Evolutionary conservation across 768 basidiomycete species (phyloP).

Genomic region (Collybia mongolica): DNA sequence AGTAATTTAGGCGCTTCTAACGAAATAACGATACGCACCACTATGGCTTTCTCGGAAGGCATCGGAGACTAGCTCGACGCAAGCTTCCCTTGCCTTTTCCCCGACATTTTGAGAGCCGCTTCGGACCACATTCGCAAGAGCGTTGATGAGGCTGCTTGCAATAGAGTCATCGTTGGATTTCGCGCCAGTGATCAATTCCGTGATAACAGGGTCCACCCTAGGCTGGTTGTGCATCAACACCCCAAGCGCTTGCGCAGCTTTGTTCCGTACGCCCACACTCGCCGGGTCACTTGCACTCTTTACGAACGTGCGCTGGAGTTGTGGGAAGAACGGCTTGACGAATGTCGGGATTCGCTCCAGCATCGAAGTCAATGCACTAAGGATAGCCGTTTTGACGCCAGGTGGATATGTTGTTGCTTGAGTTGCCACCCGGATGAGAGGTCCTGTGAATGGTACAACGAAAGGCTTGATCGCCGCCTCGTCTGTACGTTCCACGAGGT

Average conservation of each 20-base stretch:
- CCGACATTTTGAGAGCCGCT: conserved; percentile 76
- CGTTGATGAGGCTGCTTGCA: conserved; percentile 71
- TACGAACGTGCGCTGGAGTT: conserved; percentile 93
- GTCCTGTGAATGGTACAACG: conserved; percentile 93
- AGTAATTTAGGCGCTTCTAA: conserved; percentile 2
- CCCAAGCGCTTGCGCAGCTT: conserved; percentile 84
- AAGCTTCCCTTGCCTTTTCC: conserved; percentile 68
- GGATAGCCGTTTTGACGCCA: conserved; percentile 89
- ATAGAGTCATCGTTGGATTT: conserved; percentile 65
- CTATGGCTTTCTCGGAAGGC: conserved; percentile 74
- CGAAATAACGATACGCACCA: conserved; percentile 38
- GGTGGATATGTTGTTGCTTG: conserved; percentile 89
- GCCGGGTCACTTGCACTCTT: conserved; percentile 85
- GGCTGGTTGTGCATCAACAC: conserved; percentile 89
- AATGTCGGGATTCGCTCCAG: conserved; percentile 82
- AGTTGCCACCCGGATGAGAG: conserved; percentile 92
- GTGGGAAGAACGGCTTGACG: conserved; percentile 98
- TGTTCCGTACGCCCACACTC: conserved; percentile 74
- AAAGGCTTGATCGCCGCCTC: conserved; percentile 86
- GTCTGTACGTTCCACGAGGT: conserved; percentile 88
- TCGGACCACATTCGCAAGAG: conserved; percentile 72
- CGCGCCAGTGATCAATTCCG: conserved; percentile 72
- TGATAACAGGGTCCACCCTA: conserved; percentile 91
- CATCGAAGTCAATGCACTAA: conserved; percentile 83
- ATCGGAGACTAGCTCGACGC: conserved; percentile 74